Conservation (phyloP, 2,329 filamentous ascomycete species). For the Alternaria burnsii region DNA sequence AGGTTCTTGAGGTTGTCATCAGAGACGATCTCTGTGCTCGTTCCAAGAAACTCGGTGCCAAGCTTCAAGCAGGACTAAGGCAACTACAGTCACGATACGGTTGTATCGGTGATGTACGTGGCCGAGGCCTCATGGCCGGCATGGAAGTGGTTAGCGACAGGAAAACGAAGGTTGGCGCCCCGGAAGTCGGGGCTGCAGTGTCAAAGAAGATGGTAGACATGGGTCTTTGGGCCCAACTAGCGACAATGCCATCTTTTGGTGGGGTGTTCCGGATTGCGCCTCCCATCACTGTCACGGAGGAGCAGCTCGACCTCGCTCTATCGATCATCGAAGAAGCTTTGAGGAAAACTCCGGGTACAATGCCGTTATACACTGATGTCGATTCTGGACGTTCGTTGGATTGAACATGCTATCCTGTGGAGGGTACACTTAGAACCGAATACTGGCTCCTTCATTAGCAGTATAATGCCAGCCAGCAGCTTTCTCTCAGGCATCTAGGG, state of each 20-base stretch:
- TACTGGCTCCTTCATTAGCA: background rate
- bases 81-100: slow-evolving; percentile 61
- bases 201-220: slow-evolving; percentile 59
- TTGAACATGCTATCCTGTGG: background rate
- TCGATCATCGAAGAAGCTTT: slow-evolving; percentile 67
- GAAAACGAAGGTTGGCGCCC: slow-evolving; percentile 57
- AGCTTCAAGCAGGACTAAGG: slow-evolving; percentile 60
- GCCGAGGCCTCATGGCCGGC: slow-evolving; percentile 66
- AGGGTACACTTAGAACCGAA: background rate
- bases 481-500: background rate
- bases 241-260: slow-evolving; percentile 55
- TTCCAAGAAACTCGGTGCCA: slow-evolving; percentile 55
- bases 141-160: slow-evolving; percentile 65
- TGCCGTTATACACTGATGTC: slow-evolving; percentile 34
- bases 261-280: slow-evolving; percentile 68
- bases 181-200: slow-evolving; percentile 59
- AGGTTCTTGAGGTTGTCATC: slow-evolving; percentile 69
- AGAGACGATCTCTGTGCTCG: slow-evolving; percentile 62
- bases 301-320: slow-evolving; percentile 58
- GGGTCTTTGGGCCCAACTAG: slow-evolving; percentile 66
- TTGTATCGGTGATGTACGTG: slow-evolving; percentile 70
- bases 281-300: slow-evolving; percentile 63
- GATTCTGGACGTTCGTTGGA: background rate
- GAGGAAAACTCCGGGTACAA: slow-evolving; percentile 57
- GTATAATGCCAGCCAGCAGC: background rate